Evolutionary conservation across 176 grass and related monocot genomes (phyloP).

Genomic region (Aegilops longissima): DNA sequence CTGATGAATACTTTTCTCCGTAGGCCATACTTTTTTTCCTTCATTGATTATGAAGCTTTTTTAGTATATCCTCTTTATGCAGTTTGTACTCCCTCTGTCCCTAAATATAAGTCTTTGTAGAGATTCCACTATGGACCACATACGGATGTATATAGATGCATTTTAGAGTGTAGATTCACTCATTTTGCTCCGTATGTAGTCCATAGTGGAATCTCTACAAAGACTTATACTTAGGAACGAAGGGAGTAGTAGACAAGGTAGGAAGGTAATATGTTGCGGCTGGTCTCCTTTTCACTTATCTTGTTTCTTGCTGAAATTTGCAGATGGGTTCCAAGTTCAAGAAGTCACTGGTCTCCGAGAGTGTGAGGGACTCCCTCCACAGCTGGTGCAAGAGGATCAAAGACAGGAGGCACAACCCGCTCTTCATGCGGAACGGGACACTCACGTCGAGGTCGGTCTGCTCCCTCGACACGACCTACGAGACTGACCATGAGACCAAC

Average conservation of each 20-base stretch:
- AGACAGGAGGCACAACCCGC: slow-evolving; percentile 50
- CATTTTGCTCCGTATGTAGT: too few species aligned
- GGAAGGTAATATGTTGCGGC: not conserved
- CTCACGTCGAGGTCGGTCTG: slow-evolving; percentile 50
- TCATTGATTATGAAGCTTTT: not conserved
- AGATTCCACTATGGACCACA: too few species aligned
- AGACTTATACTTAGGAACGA: too few species aligned
- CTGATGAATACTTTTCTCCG: not conserved
- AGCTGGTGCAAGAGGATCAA: slow-evolving; percentile 91
- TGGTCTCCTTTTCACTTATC: slow-evolving; percentile 1
- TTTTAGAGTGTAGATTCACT: too few species aligned
- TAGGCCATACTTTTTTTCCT: not conserved
- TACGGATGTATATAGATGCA: too few species aligned
- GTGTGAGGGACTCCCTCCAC: slow-evolving; percentile 82
- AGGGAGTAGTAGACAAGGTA: not conserved
- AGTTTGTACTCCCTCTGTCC: not conserved
- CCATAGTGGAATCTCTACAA: too few species aligned
- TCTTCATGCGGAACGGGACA: slow-evolving; percentile 39
- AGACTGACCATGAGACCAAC: slow-evolving; percentile 68
- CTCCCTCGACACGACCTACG: slow-evolving; percentile 85
- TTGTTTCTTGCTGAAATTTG: not conserved
- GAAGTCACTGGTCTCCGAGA: slow-evolving; percentile 76
- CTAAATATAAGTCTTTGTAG: too few species aligned
- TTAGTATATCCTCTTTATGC: not conserved
- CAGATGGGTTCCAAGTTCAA: slow-evolving; percentile 98